Conservation (phyloP, 2,329 filamentous ascomycete genomes). For the Aspergillus thermomutatus region DNA sequence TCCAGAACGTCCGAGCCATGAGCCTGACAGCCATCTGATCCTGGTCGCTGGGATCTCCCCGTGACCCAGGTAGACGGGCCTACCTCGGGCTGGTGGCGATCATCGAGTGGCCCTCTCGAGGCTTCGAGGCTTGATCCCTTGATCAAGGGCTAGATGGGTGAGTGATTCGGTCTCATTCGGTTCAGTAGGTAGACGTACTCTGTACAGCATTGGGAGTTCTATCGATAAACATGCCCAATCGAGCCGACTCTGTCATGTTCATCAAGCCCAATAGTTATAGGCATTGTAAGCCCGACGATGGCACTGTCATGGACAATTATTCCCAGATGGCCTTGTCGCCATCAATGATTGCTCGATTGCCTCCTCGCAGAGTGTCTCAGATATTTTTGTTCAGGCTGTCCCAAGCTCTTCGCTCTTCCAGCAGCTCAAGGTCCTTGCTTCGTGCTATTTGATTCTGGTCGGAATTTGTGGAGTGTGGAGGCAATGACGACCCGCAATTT, state of each 20-base stretch:
- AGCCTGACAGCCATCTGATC: constrained; percentile 16
- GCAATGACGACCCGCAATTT: constrained; percentile 15
- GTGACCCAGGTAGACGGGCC: constrained; percentile 16
- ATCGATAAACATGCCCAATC: not conserved
- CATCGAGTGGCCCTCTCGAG: constrained; percentile 5
- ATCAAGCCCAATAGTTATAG: not conserved
- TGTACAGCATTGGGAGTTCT: not conserved
- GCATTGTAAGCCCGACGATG: not conserved
- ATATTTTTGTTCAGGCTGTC: constrained; percentile 8
- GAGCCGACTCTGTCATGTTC: not conserved
- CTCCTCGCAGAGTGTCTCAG: constrained; percentile 24
- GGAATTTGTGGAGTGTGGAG: constrained; percentile 11
- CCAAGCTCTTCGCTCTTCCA: not conserved
- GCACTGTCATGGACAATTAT: not conserved
- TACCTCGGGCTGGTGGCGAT: constrained; percentile 15
- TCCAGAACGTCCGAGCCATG: constrained; percentile 14
- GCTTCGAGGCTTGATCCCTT: constrained; percentile 10
- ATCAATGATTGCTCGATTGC: not conserved
- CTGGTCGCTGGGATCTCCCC: constrained; percentile 20
- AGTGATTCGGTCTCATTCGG: not conserved
- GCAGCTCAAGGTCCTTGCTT: constrained; percentile 30
- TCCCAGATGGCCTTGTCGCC: not conserved
- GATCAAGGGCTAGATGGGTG: not conserved
- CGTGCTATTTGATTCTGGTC: constrained; percentile 21
- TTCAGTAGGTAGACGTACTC: not conserved